Base-by-base conservation (phyloP, 148 eudicot genomes). In the Diospyros kaki region DNA sequence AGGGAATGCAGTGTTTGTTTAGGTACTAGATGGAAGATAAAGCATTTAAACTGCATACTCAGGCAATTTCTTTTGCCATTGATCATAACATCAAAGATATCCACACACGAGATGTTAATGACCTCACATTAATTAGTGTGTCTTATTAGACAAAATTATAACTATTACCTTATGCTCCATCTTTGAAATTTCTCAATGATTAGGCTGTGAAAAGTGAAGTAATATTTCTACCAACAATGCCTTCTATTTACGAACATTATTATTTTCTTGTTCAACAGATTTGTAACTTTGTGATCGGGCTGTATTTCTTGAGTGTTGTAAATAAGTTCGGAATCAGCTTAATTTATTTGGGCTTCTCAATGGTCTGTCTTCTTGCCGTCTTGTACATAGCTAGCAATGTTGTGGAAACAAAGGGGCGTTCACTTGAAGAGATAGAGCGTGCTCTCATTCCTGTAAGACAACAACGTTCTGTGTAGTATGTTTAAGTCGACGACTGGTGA, bases 321-420 rank as follows among this genome's bases (percentile, higher is more conserved):
- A 92, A 71, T 85, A 89, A 87, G 86, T 92, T 90, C 17, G 98
- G 98, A 18, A 92, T 95, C 80, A 89, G 97, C 82, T 86, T 65
- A 52, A 97, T 95, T 75, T 95, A 95, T 82, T 84, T 95, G 73
- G 97, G 97, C 15, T 95, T 95, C 46, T 90, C 94, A 0, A 82
- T 83, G 13, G 91, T 90, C 7, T 95, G 98, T 77, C 51, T 86
- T 55, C 75, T 92, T 46, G 98, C 97, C 54, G 87, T 87, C 58
- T 40, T 90, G 83, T 95, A 92, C 82, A 86, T 92, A 81, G 84
- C 83, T 62, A 85, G 85, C 69, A 95, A 92, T 42, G 96, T 95
- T n/a, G 97, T 95, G 58, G 98, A 95, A 78, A 95, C 98, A 60
- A 95, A 95, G 87, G 98, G 98, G 58, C 87, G 93, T 45, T 92